phyloP scores from a whole-genome alignment of 305 asterid genomes.

The Ruellia speciosa region DNA sequence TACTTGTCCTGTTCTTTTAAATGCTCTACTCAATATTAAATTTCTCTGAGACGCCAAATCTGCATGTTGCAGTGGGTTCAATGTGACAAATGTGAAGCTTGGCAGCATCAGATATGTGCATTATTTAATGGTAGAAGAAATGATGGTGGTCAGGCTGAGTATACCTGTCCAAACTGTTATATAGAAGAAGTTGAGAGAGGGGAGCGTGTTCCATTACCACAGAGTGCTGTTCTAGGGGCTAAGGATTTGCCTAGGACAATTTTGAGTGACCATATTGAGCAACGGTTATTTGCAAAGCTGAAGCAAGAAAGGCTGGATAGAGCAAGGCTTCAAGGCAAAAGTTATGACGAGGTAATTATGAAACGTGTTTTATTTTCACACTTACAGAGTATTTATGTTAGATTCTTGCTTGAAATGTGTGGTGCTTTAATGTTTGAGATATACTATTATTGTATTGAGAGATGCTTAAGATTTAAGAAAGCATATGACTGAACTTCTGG shows the following conservation, averaged over 20 bases:
- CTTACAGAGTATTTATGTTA: constrained; percentile 9
- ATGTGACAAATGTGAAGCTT: constrained; percentile 96
- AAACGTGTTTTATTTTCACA: constrained; percentile 19
- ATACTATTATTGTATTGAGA: background rate
- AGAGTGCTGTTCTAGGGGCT: constrained; percentile 94
- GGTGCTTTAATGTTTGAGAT: background rate
- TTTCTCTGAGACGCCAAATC: constrained; percentile 20
- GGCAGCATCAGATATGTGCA: constrained; percentile 99
- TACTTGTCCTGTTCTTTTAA: constrained; percentile 1
- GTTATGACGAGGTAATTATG: constrained; percentile 72
- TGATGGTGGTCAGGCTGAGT: constrained; percentile 97
- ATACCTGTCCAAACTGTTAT: constrained; percentile 98
- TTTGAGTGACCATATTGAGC: constrained; percentile 93
- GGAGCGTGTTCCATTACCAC: constrained; percentile 74
- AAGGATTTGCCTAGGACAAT: constrained; percentile 86
- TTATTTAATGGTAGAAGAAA: constrained; percentile 92
- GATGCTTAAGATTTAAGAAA: constrained; percentile 10
- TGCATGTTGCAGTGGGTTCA: constrained; percentile 83
- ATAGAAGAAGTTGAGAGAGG: constrained; percentile 88
- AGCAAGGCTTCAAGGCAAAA: constrained; percentile 73
- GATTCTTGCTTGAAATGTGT: too few relatives aligned
- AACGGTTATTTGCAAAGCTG: constrained; percentile 60
- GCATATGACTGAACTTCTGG: background rate
- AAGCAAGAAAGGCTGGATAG: constrained; percentile 89
- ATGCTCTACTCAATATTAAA: constrained; percentile 11